Percentiles rank a stretch among this genome's conserved stretches.
Evolutionary conservation across 176 grass and related monocot species (phyloP).

Genomic region (Avena eriantha): DNA sequence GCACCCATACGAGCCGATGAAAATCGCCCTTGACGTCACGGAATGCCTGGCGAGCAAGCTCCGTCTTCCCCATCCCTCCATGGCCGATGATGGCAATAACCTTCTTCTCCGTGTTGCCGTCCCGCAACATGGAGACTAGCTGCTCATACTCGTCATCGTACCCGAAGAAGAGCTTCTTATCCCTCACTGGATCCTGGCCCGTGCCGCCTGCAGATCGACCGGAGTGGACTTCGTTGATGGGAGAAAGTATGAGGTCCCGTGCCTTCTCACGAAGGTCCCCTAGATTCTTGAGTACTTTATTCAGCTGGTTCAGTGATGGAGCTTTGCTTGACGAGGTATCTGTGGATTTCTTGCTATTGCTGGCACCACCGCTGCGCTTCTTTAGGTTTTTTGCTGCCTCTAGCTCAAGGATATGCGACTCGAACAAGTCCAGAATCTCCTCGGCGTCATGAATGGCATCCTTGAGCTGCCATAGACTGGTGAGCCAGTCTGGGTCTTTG

Average conservation of each 20-base stretch:
- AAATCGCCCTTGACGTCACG: not conserved
- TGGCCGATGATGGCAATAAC: not conserved
- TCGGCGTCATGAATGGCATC: not conserved
- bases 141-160: not conserved
- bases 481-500: not conserved
- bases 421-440: not conserved
- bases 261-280: not conserved
- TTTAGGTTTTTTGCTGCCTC: not conserved
- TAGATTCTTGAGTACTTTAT: not conserved
- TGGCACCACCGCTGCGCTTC: not conserved
- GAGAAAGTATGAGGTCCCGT: not conserved
- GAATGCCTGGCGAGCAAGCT: not conserved
- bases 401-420: not conserved
- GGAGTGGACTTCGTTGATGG: not conserved
- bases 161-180: not conserved
- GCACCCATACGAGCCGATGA: not conserved
- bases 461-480: not conserved
- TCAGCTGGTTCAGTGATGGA: not conserved
- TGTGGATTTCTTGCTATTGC: not conserved
- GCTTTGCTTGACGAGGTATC: not conserved
- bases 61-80: slow-evolving; percentile 13
- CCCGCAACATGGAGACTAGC: not conserved
- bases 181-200: not conserved
- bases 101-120: not conserved
- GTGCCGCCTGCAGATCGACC: not conserved